Evolutionary conservation across 2,329 filamentous ascomycete species (phyloP), one percentile per base, ranked within the genome.

Genomic region (Fusarium gaditjirri): DNA sequence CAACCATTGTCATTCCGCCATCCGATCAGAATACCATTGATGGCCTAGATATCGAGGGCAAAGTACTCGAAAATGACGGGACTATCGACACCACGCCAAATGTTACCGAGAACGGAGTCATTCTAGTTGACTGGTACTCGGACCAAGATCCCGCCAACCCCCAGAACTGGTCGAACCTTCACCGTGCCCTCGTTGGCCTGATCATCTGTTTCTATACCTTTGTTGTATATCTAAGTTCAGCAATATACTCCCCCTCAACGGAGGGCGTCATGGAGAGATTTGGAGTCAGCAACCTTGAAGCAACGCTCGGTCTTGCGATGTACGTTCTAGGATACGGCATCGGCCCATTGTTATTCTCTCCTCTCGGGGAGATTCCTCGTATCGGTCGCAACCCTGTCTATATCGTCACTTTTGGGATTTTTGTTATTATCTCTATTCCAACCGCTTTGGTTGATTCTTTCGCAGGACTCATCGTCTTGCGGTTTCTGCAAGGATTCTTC

Each of bases 311-410:
- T 0, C 82, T 92, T 10, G 85, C 88, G 0, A 84, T 92, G 65
- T 92, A 91, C 75, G 89, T 92, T 2, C 80, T 91, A 1, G 90
- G 88, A 3, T 89, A 89, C 65, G 90, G 90, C 11, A 80, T 90
- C 27, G 91, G 90, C 0, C 90, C 90, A 1, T 78, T 93, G 33
- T 68, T 93, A 31, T 93, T 89, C 80, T 89, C 89, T 0, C 92
- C 92, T 0, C 80, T 93, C 29, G 87, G 85, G 44, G 92, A 93
- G 79, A 88, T 93, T 23, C 90, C 91, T 0, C 77, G 84, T 42
- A 86, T 93, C 43, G 92, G 92, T 4, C 85, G 91, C 8, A 93
- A 90, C 74, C 88, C 88, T 1, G 86, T 91, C 9, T 93, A 93
- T 79, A 87, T 92, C 35, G 77, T 87, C 68, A 91, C 91, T 14